A percentile compares a stretch with the other conserved stretches of the same genome.
Evolutionary conservation across 75 land plant genomes (phyloP).

Genomic region (Larix kaempferi): DNA sequence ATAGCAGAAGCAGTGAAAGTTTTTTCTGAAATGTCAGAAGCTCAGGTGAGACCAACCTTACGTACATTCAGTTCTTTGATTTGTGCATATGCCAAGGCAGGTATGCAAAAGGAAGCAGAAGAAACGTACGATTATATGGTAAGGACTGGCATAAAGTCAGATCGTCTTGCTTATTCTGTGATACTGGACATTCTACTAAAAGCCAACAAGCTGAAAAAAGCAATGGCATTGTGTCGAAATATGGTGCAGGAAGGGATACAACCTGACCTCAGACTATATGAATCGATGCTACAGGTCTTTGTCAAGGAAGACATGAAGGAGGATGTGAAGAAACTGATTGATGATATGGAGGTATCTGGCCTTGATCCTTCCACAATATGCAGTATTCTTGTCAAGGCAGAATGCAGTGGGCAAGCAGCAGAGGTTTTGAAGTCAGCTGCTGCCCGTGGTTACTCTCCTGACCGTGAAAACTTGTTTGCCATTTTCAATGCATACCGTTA

Average conservation of each 20-base stretch:
- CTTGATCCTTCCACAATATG: slow-evolving; percentile 34
- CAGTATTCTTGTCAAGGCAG: slow-evolving; percentile 50
- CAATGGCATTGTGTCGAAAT: slow-evolving; percentile 33
- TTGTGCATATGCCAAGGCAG: slow-evolving; percentile 89
- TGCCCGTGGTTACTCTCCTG: slow-evolving; percentile 33
- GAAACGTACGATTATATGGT: slow-evolving; percentile 58
- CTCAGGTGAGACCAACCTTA: slow-evolving; percentile 60
- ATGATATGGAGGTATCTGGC: slow-evolving; percentile 43
- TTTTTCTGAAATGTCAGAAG: slow-evolving; percentile 71
- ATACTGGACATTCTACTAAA: slow-evolving; percentile 70
- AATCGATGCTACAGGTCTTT: slow-evolving; percentile 39
- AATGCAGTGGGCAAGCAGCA: slow-evolving; percentile 50
- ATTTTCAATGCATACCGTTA: slow-evolving; percentile 44
- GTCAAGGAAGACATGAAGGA: slow-evolving; percentile 26
- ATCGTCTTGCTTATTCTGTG: slow-evolving; percentile 59
- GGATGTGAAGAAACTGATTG: slow-evolving; percentile 36
- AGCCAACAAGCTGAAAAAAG: slow-evolving; percentile 47
- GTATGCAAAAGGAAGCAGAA: slow-evolving; percentile 64
- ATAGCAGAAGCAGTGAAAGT: slow-evolving; percentile 60
- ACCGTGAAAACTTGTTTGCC: slow-evolving; percentile 29
- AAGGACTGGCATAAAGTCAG: slow-evolving; percentile 68
- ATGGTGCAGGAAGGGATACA: slow-evolving; percentile 54
- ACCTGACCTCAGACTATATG: slow-evolving; percentile 51
- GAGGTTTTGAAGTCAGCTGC: slow-evolving; percentile 42
- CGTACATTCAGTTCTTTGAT: slow-evolving; percentile 78